Conservation (phyloP, 352 stramenopile species). For the Phytophthora parvispora region DNA sequence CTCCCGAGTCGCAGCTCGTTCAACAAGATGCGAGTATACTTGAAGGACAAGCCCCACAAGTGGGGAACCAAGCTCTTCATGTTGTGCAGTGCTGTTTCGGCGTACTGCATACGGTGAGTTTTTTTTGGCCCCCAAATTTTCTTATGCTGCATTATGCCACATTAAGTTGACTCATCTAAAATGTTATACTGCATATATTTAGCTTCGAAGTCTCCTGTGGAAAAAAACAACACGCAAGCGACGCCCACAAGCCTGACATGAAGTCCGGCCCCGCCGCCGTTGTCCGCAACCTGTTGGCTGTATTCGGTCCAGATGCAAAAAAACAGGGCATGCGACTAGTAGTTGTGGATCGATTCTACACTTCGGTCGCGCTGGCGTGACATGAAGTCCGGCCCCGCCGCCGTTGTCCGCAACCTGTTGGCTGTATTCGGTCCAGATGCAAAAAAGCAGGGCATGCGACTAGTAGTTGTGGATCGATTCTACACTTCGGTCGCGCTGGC, state of each 20-base stretch:
- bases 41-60: not conserved
- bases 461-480: conserved; percentile 17
- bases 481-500: conserved; percentile 21
- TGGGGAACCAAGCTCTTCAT: not conserved
- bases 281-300: not conserved
- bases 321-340: conserved; percentile 12
- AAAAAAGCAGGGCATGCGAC: conserved; percentile 3
- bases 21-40: conserved; percentile 24
- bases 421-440: not conserved
- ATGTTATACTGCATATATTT: conserved; percentile 9
- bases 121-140: conserved; percentile 14
- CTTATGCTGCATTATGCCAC: conserved; percentile 19
- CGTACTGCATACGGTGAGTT: conserved; percentile 28
- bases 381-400: not conserved
- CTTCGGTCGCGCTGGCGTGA: conserved; percentile 4
- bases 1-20: conserved; percentile 15
- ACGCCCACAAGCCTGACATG: not conserved
- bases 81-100: conserved; percentile 8
- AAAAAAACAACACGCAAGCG: conserved; percentile 1
- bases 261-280: not conserved
- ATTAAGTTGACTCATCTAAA: conserved; percentile 1
- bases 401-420: not conserved
- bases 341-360: conserved; percentile 24
- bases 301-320: not conserved
- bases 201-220: conserved; percentile 16